Conservation (phyloP, 1,284 basidiomycete species). For the Cutaneotrichosporon sp. region DNA sequence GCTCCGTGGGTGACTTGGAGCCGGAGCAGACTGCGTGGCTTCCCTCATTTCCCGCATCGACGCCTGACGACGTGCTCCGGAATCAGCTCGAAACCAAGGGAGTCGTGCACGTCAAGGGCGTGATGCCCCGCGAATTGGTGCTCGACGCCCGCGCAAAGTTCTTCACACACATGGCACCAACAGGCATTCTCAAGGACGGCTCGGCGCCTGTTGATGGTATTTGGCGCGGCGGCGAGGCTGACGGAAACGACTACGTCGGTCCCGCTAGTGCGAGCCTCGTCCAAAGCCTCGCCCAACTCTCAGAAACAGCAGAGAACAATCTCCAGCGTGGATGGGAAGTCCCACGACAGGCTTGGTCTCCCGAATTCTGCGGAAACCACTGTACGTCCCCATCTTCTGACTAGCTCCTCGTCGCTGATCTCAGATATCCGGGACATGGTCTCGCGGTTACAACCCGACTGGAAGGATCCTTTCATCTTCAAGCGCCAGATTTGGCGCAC, state of each 20-base stretch:
- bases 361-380: slow-evolving; percentile 18
- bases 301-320: background rate
- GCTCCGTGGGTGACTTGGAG: slow-evolving; percentile 8
- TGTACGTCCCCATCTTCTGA: slow-evolving; percentile 6
- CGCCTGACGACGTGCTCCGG: slow-evolving; percentile 21
- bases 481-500: slow-evolving; percentile 27
- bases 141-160: slow-evolving; percentile 12
- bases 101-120: slow-evolving; percentile 27
- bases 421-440: slow-evolving; percentile 24
- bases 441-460: slow-evolving; percentile 18
- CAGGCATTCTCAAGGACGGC: slow-evolving; percentile 21
- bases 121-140: slow-evolving; percentile 28
- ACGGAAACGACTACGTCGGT: slow-evolving; percentile 6
- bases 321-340: slow-evolving; percentile 13
- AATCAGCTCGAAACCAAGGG: slow-evolving; percentile 22
- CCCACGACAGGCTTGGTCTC: slow-evolving; percentile 7
- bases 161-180: slow-evolving; percentile 20
- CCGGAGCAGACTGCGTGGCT: slow-evolving; percentile 22
- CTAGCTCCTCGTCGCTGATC: background rate
- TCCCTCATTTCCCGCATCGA: slow-evolving; percentile 16
- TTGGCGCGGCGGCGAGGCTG: slow-evolving; percentile 4
- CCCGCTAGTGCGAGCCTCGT: slow-evolving; percentile 2
- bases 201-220: slow-evolving; percentile 12
- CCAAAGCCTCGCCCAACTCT: background rate
- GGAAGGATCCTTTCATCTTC: slow-evolving; percentile 21